Evolutionary conservation across 352 stramenopile genomes (phyloP).

Genomic region (Pelagophyceae sp.): DNA sequence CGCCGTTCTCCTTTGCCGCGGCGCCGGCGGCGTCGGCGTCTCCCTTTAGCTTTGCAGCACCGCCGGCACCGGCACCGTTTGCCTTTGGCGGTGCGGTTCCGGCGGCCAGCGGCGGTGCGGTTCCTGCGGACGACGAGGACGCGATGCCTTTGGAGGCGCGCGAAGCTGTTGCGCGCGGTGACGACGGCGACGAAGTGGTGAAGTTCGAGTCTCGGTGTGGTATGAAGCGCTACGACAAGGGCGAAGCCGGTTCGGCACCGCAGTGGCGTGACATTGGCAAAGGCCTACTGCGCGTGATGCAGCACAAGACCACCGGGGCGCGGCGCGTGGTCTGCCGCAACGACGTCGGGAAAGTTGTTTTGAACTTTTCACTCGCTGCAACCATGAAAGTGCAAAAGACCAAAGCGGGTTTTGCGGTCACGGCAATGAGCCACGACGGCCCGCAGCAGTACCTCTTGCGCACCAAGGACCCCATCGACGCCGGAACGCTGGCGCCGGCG

Average conservation of each 20-base stretch:
- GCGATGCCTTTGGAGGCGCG: conserved; percentile 2
- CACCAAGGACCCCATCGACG: not conserved
- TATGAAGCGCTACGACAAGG: not conserved
- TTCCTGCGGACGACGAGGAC: not conserved
- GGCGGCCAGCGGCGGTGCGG: too few relatives aligned
- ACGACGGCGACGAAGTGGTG: conserved; percentile 14
- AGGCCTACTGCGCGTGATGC: conserved; percentile 6
- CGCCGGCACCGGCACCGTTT: not conserved
- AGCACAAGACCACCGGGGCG: not conserved
- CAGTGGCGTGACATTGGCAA: conserved; percentile 18
- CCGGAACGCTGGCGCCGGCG: not conserved
- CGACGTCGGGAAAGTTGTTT: conserved; percentile 19
- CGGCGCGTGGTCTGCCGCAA: conserved; percentile 11
- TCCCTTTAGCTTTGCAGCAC: too few relatives aligned
- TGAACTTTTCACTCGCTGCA: conserved; percentile 1
- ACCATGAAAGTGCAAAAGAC: conserved; percentile 1
- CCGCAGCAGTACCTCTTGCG: not conserved
- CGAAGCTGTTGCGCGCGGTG: not conserved
- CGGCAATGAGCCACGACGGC: not conserved
- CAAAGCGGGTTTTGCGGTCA: not conserved
- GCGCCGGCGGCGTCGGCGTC: too few relatives aligned
- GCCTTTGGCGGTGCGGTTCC: not conserved
- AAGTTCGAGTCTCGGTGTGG: not conserved
- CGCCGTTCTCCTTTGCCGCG: not conserved
- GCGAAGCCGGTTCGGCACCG: not conserved